Evolutionary conservation across 306 rosid species (phyloP).

Genomic region (Trifolium dubium): DNA sequence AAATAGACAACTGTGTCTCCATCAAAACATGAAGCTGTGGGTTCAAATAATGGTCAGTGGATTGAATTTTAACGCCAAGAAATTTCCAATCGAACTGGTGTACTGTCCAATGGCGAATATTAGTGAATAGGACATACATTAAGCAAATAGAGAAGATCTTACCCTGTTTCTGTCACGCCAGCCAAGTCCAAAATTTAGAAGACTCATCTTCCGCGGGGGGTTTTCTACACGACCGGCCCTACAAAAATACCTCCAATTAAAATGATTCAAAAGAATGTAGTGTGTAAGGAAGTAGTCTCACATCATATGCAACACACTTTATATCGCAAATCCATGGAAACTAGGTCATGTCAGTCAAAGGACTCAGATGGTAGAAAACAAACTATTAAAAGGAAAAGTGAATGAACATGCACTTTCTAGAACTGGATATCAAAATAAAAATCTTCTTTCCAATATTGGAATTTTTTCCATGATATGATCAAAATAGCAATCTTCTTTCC

Average conservation of each 20-base stretch:
- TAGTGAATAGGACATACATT: conserved; percentile 1
- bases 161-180: conserved; percentile 97
- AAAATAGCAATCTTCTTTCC: conserved; percentile 5
- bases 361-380: conserved; percentile 15
- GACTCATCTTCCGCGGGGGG: conserved; percentile 58
- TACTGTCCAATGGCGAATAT: conserved; percentile 21
- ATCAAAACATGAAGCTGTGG: conserved; percentile 20
- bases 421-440: conserved; percentile 17
- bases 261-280: conserved; percentile 31
- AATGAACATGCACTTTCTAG: conserved; percentile 12
- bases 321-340: conserved; percentile 17
- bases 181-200: conserved; percentile 82
- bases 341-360: conserved; percentile 18
- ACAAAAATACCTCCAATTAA: conserved; percentile 46
- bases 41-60: conserved; percentile 21
- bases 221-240: conserved; percentile 55
- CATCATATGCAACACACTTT: conserved; percentile 30
- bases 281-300: conserved; percentile 15
- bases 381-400: conserved; percentile 8
- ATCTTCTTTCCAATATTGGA: conserved; percentile 9
- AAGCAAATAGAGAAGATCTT: conserved; percentile 29
- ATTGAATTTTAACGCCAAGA: conserved; percentile 15
- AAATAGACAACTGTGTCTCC: background rate
- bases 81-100: conserved; percentile 27
- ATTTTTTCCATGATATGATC: conserved; percentile 26